Evolutionary conservation across 495 filamentous ascomycete genomes (phyloP).

Genomic region (Pyronema omphalodes): DNA sequence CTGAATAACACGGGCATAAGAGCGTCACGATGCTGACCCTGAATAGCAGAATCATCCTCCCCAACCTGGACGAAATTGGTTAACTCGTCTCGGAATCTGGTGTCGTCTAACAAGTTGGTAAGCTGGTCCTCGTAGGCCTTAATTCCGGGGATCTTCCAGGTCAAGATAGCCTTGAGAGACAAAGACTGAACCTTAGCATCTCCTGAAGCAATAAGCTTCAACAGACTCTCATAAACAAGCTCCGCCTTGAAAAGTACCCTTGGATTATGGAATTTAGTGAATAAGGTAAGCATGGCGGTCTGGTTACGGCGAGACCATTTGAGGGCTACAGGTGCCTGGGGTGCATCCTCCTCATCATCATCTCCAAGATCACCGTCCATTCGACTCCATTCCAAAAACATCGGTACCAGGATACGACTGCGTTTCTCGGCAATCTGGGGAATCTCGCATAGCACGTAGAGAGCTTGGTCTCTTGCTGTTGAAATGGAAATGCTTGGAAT

Average conservation of each 20-base stretch:
- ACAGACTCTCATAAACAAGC: slow-evolving; percentile 55
- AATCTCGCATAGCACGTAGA: slow-evolving; percentile 54
- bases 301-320: slow-evolving; percentile 52
- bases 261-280: slow-evolving; percentile 70
- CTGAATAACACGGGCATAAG: slow-evolving; percentile 74
- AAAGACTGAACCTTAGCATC: slow-evolving; percentile 75
- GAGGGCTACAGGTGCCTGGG: slow-evolving; percentile 24
- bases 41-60: slow-evolving; percentile 52
- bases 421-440: slow-evolving; percentile 67
- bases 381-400: slow-evolving; percentile 59
- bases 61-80: slow-evolving; percentile 59
- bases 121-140: slow-evolving; percentile 71
- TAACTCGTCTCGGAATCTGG: slow-evolving; percentile 79
- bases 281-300: slow-evolving; percentile 61
- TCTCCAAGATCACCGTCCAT: slow-evolving; percentile 12
- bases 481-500: slow-evolving; percentile 24
- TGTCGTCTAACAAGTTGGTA: slow-evolving; percentile 74
- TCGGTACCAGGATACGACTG: slow-evolving; percentile 65
- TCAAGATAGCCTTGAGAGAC: slow-evolving; percentile 64
- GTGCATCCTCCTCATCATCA: slow-evolving; percentile 33
- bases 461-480: slow-evolving; percentile 49
- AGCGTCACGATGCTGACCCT: slow-evolving; percentile 46
- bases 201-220: slow-evolving; percentile 61
- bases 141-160: slow-evolving; percentile 67
- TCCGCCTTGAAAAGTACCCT: slow-evolving; percentile 57